phyloP scores from a whole-genome alignment of 352 stramenopile species.

The Blastocystis sp. region DNA sequence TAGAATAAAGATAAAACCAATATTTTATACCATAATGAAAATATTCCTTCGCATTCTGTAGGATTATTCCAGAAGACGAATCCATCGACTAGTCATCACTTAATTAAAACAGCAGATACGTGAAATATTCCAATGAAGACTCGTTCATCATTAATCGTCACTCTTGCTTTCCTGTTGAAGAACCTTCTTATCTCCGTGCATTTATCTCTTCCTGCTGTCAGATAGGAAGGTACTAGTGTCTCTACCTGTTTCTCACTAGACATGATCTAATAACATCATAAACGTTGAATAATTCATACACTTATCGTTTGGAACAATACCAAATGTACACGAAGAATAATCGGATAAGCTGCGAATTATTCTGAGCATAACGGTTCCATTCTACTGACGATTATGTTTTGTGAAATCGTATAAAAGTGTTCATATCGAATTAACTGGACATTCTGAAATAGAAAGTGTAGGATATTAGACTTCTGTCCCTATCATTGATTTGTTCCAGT shows the following conservation, averaged over 20 bases:
- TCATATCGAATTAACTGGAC: too few relatives aligned
- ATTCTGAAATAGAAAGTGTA: too few relatives aligned
- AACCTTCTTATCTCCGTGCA: background rate
- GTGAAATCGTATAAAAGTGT: too few relatives aligned
- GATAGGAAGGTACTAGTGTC: background rate
- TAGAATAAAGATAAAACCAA: background rate
- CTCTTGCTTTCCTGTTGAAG: constrained; percentile 34
- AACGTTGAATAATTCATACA: background rate
- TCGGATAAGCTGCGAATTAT: too few relatives aligned
- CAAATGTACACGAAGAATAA: too few relatives aligned
- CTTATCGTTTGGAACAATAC: too few relatives aligned
- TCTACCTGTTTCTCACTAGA: background rate
- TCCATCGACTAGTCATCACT: background rate
- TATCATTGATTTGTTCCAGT: too few relatives aligned
- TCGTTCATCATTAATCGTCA: constrained; percentile 9
- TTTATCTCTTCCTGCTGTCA: constrained; percentile 44
- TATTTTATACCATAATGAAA: background rate
- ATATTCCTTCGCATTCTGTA: constrained; percentile 1
- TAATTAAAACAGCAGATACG: background rate
- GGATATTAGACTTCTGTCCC: too few relatives aligned
- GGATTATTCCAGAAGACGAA: background rate
- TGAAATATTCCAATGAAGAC: constrained; percentile 1
- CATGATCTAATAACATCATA: background rate
- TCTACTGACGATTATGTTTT: too few relatives aligned
- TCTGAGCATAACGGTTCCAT: too few relatives aligned